Base-by-base conservation (phyloP, 2,329 filamentous ascomycete genomes). In the Fusarium falciforme region DNA sequence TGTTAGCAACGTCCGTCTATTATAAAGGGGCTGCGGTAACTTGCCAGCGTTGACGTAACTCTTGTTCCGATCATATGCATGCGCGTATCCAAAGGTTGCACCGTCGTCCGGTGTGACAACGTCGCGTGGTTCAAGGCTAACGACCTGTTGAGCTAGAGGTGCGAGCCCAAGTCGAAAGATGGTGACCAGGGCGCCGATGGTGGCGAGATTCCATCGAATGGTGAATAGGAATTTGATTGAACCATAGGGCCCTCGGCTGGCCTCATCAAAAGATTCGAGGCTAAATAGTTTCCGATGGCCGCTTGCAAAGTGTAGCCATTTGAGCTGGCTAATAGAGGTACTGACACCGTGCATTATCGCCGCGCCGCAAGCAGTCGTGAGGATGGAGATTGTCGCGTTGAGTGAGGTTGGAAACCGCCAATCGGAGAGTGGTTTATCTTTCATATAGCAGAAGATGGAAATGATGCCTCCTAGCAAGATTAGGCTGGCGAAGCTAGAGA, bases 291-390 rank as follows among this genome's bases (percentile, higher is more conserved):
- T 35, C 8, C 36, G 60, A 14, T 58, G 64, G 1, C 31, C 12
- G 8, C 25, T 27, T 10, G 52, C 67, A 62, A 70, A 73, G 54
- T 68, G 25, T 22, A 64, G 65, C 70, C 68, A 73, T 36, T 73
- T 73, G 7, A 73, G 61, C 33, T 71, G 70, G 27, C 61, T 47
- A 33, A 73, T 71, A 10, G 60, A 73, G 6, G 58, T 31, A 27
- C 70, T 68, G n/a, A 71, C 65, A 14, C 59, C 17, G 9, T 68
- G 61, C 70, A 71, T 66, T 20, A 73, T 29, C 6, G 54, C 29
- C 2, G 68, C 64, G 12, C 44, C 38, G 31, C 64, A 71, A n/a
- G 7, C 10, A 17, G 67, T 71, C 11, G 70, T 61, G 8, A 71
- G 55, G 10, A 68, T 60, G 1, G 70, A 59, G 22, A 71, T 49